Evolutionary conservation across 495 filamentous ascomycete genomes (phyloP).

Genomic region (Podospora appendiculata): DNA sequence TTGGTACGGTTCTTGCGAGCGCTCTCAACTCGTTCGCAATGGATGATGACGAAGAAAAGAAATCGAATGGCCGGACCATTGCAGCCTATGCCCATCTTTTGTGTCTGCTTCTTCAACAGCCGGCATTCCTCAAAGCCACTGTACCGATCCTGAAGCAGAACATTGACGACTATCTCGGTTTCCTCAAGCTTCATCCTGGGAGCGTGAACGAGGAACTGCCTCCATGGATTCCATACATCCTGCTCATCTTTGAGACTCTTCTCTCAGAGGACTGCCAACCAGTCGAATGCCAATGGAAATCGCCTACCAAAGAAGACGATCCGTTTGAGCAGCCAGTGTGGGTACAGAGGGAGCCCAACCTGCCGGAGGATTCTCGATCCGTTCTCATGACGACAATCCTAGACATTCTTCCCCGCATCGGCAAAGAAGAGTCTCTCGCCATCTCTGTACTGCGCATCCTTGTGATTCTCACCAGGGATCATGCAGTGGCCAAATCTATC

Average conservation of each 20-base stretch:
- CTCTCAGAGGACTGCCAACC: constrained; percentile 82
- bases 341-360: constrained; percentile 50
- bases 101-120: constrained; percentile 77
- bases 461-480: constrained; percentile 80
- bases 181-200: constrained; percentile 67
- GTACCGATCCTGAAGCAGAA: constrained; percentile 71
- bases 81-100: constrained; percentile 91
- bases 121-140: constrained; percentile 70
- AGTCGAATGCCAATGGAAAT: constrained; percentile 61
- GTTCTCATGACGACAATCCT: constrained; percentile 67
- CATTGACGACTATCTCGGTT: constrained; percentile 64
- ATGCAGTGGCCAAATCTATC: constrained; percentile 64
- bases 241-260: constrained; percentile 84
- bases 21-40: constrained; percentile 77
- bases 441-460: constrained; percentile 76
- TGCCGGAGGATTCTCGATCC: constrained; percentile 58
- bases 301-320: constrained; percentile 52
- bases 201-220: constrained; percentile 64
- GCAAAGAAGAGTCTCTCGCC: constrained; percentile 78
- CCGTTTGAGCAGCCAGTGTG: constrained; percentile 47
- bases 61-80: constrained; percentile 47
- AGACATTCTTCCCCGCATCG: constrained; percentile 74
- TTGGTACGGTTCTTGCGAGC: constrained; percentile 74
- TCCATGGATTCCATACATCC: constrained; percentile 86
- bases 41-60: constrained; percentile 76